phyloP scores from a whole-genome alignment of 306 rosid species.

The Vigna hirtella region DNA sequence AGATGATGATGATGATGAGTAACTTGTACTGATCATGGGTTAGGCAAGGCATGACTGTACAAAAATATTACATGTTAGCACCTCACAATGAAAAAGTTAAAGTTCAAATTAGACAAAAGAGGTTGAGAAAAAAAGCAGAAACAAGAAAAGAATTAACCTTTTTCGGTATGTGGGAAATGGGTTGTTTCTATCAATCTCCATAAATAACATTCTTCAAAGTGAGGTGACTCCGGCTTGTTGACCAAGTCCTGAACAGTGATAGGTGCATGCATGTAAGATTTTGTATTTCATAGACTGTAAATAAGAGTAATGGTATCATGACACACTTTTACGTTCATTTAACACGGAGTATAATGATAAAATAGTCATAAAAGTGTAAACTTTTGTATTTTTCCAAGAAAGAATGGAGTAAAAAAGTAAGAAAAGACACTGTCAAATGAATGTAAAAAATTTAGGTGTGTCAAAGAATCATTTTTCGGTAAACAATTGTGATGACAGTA shows the following conservation, averaged over 20 bases:
- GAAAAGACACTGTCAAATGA: no score
- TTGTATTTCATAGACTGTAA: slow-evolving; percentile 11
- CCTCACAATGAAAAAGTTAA: slow-evolving; percentile 62
- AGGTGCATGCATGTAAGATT: slow-evolving; percentile 44
- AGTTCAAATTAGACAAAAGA: slow-evolving; percentile 59
- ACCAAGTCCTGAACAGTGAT: slow-evolving; percentile 59
- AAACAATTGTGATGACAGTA: background rate
- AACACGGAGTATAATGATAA: no score
- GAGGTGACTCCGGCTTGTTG: slow-evolving; percentile 66
- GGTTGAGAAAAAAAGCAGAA: slow-evolving; percentile 64
- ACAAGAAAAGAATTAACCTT: slow-evolving; percentile 72
- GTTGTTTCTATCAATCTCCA: slow-evolving; percentile 65
- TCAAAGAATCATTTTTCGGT: no score
- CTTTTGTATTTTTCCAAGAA: no score
- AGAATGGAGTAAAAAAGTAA: no score
- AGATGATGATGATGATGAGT: slow-evolving; percentile 57
- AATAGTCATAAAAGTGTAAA: no score
- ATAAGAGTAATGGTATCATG: background rate
- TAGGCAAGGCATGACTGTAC: slow-evolving; percentile 48
- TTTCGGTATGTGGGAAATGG: slow-evolving; percentile 86
- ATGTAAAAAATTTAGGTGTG: no score
- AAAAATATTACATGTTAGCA: slow-evolving; percentile 57
- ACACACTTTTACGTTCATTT: no score
- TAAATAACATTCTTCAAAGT: slow-evolving; percentile 57
- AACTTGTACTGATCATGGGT: slow-evolving; percentile 44